Base-by-base conservation (phyloP, 2,329 filamentous ascomycete species). In the Rhytidhysteron rufulum region DNA sequence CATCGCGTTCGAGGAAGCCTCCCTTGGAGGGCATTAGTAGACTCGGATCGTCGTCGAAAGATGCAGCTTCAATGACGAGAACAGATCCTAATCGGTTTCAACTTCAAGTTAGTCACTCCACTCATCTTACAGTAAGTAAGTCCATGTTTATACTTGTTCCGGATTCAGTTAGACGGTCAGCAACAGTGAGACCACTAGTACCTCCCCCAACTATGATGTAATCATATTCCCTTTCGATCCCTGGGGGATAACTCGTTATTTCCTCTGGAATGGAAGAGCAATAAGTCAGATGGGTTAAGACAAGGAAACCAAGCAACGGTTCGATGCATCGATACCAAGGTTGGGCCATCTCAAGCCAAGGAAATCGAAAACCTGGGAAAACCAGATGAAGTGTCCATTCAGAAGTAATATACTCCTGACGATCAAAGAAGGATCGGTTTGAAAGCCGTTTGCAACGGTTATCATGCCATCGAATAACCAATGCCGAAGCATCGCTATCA, bases 41-140 rank as follows among this genome's bases (percentile, higher is more conserved):
- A n/a, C 6, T 17, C 9, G 31, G 30, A 17, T 34, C 31, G 18
- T 37, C 9, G 19, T 45, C 39, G 19, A 45, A 18, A n/a, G 34
- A 37, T 4, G 38, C 42, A 24, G 20, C 39, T 32, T 45, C 42
- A n/a, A 45, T 24, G 11, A 45, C 42, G 11, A 45, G 32, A 2
- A 45, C 42, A 18, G 33, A 37, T n/a, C 24, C 39, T 41, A 20
- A 9, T 13, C 5, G 10, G n/a, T 9, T 4, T 31, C 3, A 25
- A 15, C 8, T n/a, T 30, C n/a, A n/a, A n/a, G n/a, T n/a, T n/a
- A n/a, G n/a, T n/a, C n/a, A n/a, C n/a, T n/a, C n/a, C n/a, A n/a
- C n/a, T n/a, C n/a, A n/a, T n/a, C n/a, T n/a, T n/a, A n/a, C n/a
- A n/a, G n/a, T n/a, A n/a, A n/a, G n/a, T n/a, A n/a, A n/a, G n/a